Evolutionary conservation across 352 stramenopile species (phyloP).

Genomic region (Phytophthora syringae): DNA sequence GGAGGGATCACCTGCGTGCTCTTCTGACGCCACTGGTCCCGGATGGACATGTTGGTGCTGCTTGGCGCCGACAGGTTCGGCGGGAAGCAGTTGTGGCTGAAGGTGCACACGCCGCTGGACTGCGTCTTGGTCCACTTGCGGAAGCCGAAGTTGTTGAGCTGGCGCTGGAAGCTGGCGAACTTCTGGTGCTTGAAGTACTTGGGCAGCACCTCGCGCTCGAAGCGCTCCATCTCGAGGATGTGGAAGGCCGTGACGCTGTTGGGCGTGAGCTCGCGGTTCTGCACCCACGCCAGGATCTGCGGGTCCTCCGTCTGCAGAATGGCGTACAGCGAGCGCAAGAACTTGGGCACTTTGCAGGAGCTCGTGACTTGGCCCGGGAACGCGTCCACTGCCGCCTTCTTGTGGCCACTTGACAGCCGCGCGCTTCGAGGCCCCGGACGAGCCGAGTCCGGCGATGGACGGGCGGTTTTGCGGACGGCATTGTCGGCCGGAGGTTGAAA

Average conservation of each 20-base stretch:
- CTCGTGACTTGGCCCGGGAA: constrained; percentile 4
- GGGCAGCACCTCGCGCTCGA: constrained; percentile 90
- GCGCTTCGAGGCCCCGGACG: constrained; percentile 13
- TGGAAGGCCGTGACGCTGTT: constrained; percentile 72
- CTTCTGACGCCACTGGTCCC: constrained; percentile 79
- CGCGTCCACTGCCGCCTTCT: constrained; percentile 2
- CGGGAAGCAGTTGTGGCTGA: constrained; percentile 85
- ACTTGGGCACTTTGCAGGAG: constrained; percentile 80
- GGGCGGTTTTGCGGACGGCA: constrained; percentile 35
- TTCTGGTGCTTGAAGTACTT: constrained; percentile 95
- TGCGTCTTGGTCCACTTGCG: constrained; percentile 87
- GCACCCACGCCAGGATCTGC: constrained; percentile 70
- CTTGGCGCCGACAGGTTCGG: constrained; percentile 52
- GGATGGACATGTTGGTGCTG: constrained; percentile 51
- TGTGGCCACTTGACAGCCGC: constrained; percentile 9
- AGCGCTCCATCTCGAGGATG: constrained; percentile 75
- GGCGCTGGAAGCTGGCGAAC: constrained; percentile 92
- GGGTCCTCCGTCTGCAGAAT: constrained; percentile 83
- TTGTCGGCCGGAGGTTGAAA: constrained; percentile 23
- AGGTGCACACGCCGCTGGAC: constrained; percentile 81
- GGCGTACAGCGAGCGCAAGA: constrained; percentile 79
- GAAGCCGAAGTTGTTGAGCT: constrained; percentile 95
- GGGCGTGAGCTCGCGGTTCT: constrained; percentile 72
- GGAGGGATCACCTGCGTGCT: constrained; percentile 46
- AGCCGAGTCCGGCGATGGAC: constrained; percentile 18